These are phyloP conservation scores for Chaetomium sp. DNA, from an alignment of 2,329 filamentous ascomycete genomes.

Conservation along the genomic window DNA sequence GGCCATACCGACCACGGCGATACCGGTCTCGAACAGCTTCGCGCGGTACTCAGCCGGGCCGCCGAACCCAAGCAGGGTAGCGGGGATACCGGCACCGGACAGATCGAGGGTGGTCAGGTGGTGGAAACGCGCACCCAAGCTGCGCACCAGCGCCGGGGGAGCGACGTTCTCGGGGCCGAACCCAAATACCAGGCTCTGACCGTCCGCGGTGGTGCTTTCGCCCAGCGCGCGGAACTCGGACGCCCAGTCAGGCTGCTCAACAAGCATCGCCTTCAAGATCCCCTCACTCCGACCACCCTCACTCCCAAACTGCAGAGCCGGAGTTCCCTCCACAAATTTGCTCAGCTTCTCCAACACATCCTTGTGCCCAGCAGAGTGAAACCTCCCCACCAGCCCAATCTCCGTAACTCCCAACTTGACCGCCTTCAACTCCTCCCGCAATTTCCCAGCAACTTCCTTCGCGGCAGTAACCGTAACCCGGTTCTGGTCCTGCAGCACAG, in stretches of 20 bases:
- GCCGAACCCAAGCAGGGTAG: background rate
- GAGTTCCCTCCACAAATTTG: background rate
- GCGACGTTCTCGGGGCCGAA: background rate
- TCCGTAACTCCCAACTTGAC: background rate
- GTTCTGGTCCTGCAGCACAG: background rate
- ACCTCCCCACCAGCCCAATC: background rate
- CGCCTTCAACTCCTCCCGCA: background rate
- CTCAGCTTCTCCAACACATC: background rate
- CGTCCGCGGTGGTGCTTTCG: background rate
- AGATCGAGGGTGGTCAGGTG: background rate
- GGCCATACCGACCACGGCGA: conserved; percentile 1
- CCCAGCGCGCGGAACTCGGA: background rate
- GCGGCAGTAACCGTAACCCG: background rate
- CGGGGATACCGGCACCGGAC: background rate
- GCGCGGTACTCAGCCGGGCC: background rate
- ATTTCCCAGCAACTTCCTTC: background rate
- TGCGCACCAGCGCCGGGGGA: background rate
- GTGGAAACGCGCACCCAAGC: background rate
- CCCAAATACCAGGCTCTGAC: background rate
- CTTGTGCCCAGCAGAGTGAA: background rate
- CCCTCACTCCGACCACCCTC: background rate
- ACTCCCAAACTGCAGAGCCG: background rate
- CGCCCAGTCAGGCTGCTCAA: background rate
- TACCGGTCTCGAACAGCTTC: background rate
- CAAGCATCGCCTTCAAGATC: background rate